Percentiles rank a stretch among this genome's conserved stretches.
phyloP scores from a whole-genome alignment of 148 eudicot genomes.

The Amaranthus palmeri region DNA sequence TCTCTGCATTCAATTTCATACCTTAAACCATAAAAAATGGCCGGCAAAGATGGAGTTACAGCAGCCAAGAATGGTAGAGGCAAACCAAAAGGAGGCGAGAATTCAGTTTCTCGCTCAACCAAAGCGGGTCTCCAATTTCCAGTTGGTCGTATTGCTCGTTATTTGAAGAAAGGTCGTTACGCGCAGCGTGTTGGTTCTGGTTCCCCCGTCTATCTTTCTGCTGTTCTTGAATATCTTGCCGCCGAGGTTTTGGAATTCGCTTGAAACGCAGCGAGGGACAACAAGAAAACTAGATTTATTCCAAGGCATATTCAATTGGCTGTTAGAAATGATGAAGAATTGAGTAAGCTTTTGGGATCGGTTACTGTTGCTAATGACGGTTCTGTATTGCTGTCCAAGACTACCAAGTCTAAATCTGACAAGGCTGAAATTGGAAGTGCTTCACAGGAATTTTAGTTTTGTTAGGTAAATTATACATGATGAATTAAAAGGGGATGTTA shows the following conservation, averaged over 20 bases:
- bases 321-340: conserved; percentile 40
- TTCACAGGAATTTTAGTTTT: not conserved
- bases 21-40: conserved; percentile 4
- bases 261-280: conserved; percentile 44
- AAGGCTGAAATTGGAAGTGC: not conserved
- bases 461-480: not conserved
- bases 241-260: conserved; percentile 42
- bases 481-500: too few species aligned
- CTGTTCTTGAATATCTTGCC: conserved; percentile 26
- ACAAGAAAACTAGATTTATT: conserved; percentile 43
- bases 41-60: conserved; percentile 14
- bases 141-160: conserved; percentile 19
- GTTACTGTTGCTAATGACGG: conserved; percentile 42
- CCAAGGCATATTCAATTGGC: conserved; percentile 49
- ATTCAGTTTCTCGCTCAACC: conserved; percentile 60
- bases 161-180: conserved; percentile 24
- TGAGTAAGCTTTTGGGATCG: conserved; percentile 41
- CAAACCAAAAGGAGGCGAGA: conserved; percentile 13
- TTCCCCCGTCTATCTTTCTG: conserved; percentile 29
- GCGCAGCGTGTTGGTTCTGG: conserved; percentile 31
- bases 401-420: not conserved
- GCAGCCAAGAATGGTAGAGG: conserved; percentile 1
- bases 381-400: conserved; percentile 27
- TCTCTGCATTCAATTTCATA: not conserved
- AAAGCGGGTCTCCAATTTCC: conserved; percentile 48